A percentile compares a stretch with the other conserved stretches of the same genome.
Conservation (phyloP, 805 yeast genomes). For the Suhomyces sp. region DNA sequence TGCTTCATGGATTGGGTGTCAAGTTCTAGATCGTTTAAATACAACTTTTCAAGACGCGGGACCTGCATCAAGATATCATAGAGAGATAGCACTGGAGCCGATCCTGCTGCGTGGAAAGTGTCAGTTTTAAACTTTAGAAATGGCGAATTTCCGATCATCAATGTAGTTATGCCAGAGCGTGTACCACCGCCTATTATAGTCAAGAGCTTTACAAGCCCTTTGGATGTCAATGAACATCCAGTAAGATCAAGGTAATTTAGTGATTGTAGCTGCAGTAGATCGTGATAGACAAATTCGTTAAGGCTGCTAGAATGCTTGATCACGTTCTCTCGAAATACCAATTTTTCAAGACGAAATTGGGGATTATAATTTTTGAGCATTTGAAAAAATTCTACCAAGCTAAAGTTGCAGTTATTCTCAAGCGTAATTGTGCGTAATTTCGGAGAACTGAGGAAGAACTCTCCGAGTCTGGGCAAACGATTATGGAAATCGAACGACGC, state of each 20-base stretch:
- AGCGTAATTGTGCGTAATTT: conserved; percentile 22
- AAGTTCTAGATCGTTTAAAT: conserved; percentile 33
- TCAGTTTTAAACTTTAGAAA: conserved; percentile 14
- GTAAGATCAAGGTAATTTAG: conserved; percentile 30
- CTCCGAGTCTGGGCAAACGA: conserved; percentile 25
- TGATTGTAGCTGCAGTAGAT: conserved; percentile 21
- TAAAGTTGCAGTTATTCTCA: conserved; percentile 32
- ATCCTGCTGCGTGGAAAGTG: conserved; percentile 1
- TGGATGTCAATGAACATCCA: conserved; percentile 10
- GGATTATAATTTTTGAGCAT: conserved; percentile 29
- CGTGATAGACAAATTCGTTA: conserved; percentile 21
- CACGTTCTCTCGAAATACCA: conserved; percentile 30
- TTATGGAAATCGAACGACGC: conserved; percentile 32
- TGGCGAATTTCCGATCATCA: conserved; percentile 12
- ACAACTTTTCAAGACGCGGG: conserved; percentile 21
- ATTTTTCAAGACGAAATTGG: conserved; percentile 18
- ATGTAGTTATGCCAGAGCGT: not conserved
- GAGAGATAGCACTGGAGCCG: conserved; percentile 9
- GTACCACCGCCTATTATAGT: conserved; percentile 4
- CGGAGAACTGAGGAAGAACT: conserved; percentile 18
- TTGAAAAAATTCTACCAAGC: conserved; percentile 25
- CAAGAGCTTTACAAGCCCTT: conserved; percentile 12
- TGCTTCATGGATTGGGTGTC: conserved; percentile 32
- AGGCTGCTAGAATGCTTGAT: conserved; percentile 20
- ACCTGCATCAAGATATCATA: conserved; percentile 16